Base-by-base conservation (phyloP, 371 early-diverging fungal genomes). In the Mycotypha africana region DNA sequence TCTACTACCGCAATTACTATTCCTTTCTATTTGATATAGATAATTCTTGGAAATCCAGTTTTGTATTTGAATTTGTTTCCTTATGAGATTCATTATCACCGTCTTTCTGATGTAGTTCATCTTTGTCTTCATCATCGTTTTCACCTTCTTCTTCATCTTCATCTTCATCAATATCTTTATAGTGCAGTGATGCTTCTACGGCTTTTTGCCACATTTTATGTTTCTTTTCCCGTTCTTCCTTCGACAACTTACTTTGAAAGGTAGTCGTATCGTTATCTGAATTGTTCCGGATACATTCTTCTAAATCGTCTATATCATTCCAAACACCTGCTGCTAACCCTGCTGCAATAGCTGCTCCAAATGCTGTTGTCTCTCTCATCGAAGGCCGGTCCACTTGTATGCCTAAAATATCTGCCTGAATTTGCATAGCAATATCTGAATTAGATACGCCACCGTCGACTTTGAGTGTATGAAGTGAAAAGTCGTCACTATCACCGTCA, bases 261-360 rank as follows among this genome's bases (percentile, higher is more conserved):
- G 62, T 46, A n/a, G 54, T 62, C 12, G 48, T 30, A 34, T 49
- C 66, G 2, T 74, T 64, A 15, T 39, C 57, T 42, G 70, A 67
- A 32, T 71, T 59, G 15, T 56, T 38, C n/a, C 52, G 4, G 8
- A 28, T 28, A 8, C 11, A 8, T 28, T 28, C 28, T 28, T 28
- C 49, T 22, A 77, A 48, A 7, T 64, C 63, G 31, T 65, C 47
- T 4, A 67, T 16, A 33, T 41, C 42, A 34, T 76, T 54, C 88
- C 90, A 92, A 8, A 91, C 62, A 14, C 89, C 90, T 16, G 85
- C 76, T n/a, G 81, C 92, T 9, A 91, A 62, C 1, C 91, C 97
- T 25, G 97, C 95, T 10, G 95, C 97, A 33, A 95, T 78, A 1
- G 97, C 97, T 8, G 96, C 92, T 22, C 97, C 97, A 17, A 95